Conservation (phyloP, 306 rosid genomes). For the Benincasa hispida region DNA sequence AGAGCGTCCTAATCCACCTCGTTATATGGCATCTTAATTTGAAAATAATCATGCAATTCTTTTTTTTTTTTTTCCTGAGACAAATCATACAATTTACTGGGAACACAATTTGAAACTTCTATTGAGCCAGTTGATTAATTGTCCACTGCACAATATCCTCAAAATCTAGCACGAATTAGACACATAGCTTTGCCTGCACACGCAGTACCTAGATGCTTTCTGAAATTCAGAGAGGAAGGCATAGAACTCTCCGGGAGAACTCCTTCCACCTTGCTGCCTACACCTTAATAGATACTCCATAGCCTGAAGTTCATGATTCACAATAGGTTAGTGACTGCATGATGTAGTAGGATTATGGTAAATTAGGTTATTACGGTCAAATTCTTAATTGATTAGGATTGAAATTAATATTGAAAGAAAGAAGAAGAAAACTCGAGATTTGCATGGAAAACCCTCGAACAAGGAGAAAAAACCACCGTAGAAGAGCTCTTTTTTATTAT, state of each 20-base stretch:
- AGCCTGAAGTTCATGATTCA: conserved; percentile 38
- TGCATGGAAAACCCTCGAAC: too few species aligned
- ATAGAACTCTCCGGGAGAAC: conserved; percentile 54
- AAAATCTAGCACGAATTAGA: neutral
- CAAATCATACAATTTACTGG: neutral
- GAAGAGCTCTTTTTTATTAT: too few species aligned
- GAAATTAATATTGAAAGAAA: too few species aligned
- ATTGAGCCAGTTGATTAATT: neutral
- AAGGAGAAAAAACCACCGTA: too few species aligned
- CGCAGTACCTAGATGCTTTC: conserved; percentile 63
- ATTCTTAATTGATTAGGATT: too few species aligned
- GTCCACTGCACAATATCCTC: neutral
- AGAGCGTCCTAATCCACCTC: neutral
- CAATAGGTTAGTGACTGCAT: neutral
- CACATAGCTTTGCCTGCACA: neutral
- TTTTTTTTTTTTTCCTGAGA: neutral
- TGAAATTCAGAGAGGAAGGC: conserved; percentile 64
- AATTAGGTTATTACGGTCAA: too few species aligned
- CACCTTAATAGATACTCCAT: conserved; percentile 71
- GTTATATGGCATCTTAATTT: neutral
- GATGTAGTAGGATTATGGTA: too few species aligned
- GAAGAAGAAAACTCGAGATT: too few species aligned
- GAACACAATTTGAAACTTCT: neutral
- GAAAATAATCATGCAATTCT: neutral
- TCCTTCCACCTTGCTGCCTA: conserved; percentile 45